A percentile compares a stretch with the other conserved stretches of the same genome.
phyloP scores from a whole-genome alignment of 257 asterid genomes.

The Lycium ferocissimum region DNA sequence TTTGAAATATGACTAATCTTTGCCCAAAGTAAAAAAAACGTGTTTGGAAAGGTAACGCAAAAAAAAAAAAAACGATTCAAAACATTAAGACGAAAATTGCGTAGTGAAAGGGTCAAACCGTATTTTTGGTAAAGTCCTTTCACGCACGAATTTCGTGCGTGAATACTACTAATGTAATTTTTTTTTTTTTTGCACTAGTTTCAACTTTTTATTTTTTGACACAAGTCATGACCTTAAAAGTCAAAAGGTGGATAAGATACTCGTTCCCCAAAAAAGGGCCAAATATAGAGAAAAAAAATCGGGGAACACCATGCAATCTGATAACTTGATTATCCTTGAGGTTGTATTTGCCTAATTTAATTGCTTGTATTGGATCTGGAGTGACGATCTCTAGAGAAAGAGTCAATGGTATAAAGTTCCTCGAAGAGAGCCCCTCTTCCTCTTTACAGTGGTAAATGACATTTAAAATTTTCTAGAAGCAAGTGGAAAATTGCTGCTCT shows the following conservation, averaged over 20 bases:
- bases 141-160: too few species aligned
- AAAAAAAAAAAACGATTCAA: too few species aligned
- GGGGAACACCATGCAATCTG: background rate
- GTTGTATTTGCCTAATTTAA: slow-evolving; percentile 6
- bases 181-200: too few species aligned
- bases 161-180: too few species aligned
- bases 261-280: background rate
- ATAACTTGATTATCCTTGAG: background rate
- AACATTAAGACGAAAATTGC: too few species aligned
- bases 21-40: too few species aligned
- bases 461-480: background rate
- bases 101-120: too few species aligned
- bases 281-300: background rate
- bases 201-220: too few species aligned
- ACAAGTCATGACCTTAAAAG: too few species aligned
- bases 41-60: too few species aligned
- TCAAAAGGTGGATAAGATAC: background rate
- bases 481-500: background rate
- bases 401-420: background rate
- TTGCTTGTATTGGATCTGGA: background rate
- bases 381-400: background rate
- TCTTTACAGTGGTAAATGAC: background rate
- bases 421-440: background rate
- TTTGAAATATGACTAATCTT: too few species aligned
- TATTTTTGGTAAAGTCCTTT: too few species aligned